Base-by-base conservation (phyloP, 176 grass and related monocot genomes). In the Triticum urartu region DNA sequence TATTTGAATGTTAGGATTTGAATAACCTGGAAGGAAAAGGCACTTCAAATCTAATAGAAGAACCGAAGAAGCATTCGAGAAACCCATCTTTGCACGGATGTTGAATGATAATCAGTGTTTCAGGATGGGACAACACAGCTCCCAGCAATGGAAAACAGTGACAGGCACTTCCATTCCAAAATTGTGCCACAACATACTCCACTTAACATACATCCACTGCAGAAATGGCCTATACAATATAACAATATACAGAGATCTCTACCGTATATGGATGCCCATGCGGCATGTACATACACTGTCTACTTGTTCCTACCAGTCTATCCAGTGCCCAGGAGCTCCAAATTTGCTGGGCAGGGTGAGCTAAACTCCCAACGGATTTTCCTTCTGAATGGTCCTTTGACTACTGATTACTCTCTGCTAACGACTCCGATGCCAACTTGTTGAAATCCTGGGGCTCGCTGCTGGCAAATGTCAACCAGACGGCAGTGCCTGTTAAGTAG, bases 381-480 rank as follows among this genome's bases (percentile, higher is more conserved):
- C 60, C 21, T 43, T 74, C 32, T 30, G n/a, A 34, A 79, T 26
- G n/a, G 45, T 64, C 33, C 34, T 77, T 58, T 52, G 22, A 34
- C 62, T 78, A 77, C 71, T 3, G 17, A 24, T 36, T 83, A 45
- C 11, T 18, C 65, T 48, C 70, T 72, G 6, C n/a, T 77, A 40
- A 78, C 0, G 70, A 54, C 68, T 81, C 61, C 1, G 42, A 62
- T 39, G 59, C 77, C 69, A 78, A 87, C 43, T 91, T 47, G 20
- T 83, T 83, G 75, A 99, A 96, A 34, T 84, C 84, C 84, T 99
- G 94, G 30, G 97, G 97, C 42, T 94, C 74, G 80, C 94, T 99
- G 83, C 92, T 99, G 69, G 90, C 89, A 68, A 97, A 97, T 88
- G 89, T 79, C 64, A 99, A 70, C 97, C 94, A 99, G 63, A 99